Percentiles rank a stretch among this genome's conserved stretches.
These are phyloP conservation scores for Entamoeba moshkovskii DNA, from an alignment of 208 protist genomes.

Conservation along the genomic window DNA sequence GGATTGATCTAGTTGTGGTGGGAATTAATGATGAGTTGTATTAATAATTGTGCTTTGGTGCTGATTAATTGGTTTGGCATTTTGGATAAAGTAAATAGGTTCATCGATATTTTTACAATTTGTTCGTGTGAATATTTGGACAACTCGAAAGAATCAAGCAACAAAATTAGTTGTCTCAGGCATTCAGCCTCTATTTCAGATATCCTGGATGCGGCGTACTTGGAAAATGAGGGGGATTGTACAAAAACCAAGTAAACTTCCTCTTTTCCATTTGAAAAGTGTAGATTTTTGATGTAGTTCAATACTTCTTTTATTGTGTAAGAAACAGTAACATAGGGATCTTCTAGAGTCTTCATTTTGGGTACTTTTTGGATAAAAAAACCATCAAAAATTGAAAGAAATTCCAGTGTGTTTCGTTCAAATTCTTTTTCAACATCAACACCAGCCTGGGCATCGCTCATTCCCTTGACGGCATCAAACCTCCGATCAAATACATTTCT, in stretches of 20 bases:
- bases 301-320: neutral
- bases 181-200: neutral
- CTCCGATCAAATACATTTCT: neutral
- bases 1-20: too few relatives aligned
- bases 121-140: neutral
- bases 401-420: neutral
- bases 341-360: neutral
- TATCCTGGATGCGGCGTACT: neutral
- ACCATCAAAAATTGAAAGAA: neutral
- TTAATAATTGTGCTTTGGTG: too few relatives aligned
- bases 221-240: neutral
- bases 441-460: neutral
- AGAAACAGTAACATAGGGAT: neutral
- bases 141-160: neutral
- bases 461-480: neutral
- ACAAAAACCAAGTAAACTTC: neutral
- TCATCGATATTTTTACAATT: neutral
- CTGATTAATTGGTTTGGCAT: neutral
- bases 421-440: neutral
- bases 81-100: neutral
- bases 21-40: too few relatives aligned
- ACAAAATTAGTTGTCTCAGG: neutral
- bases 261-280: neutral
- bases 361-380: neutral
- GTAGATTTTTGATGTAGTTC: neutral